A percentile compares a stretch with the other conserved stretches of the same genome.
Conservation (phyloP, 129 eudicot genomes). For the Daucus carota region DNA sequence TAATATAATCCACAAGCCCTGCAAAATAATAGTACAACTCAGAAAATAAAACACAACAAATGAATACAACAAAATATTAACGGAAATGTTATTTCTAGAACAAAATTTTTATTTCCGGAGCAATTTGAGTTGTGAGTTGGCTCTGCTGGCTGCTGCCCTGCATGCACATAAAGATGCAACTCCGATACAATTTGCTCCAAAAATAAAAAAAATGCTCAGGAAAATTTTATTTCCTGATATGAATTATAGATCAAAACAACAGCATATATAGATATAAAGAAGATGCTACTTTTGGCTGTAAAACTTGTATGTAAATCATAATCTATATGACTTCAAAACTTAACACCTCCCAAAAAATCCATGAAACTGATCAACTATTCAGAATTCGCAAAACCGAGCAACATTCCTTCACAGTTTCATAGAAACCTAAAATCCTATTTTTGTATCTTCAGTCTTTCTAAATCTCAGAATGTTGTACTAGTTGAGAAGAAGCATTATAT, state of each 20-base stretch:
- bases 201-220: too few relatives aligned
- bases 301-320: slow-evolving; percentile 11
- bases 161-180: too few relatives aligned
- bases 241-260: not conserved
- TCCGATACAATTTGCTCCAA: too few relatives aligned
- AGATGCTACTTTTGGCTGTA: not conserved
- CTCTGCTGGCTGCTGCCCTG: too few relatives aligned
- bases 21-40: too few relatives aligned
- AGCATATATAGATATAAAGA: not conserved
- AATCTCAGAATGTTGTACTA: slow-evolving; percentile 26
- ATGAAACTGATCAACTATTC: slow-evolving; percentile 34
- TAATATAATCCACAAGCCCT: too few relatives aligned
- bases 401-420: slow-evolving; percentile 29
- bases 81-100: too few relatives aligned
- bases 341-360: slow-evolving; percentile 12
- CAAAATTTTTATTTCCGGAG: too few relatives aligned
- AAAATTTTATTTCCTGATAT: too few relatives aligned
- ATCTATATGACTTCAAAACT: slow-evolving; percentile 13
- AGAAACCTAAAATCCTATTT: slow-evolving; percentile 31
- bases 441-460: slow-evolving; percentile 17
- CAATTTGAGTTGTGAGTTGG: too few relatives aligned
- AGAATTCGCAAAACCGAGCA: slow-evolving; percentile 42
- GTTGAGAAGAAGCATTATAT: slow-evolving; percentile 16
- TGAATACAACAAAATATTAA: too few relatives aligned
- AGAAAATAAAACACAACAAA: too few relatives aligned